Conservation (phyloP, 2,329 filamentous ascomycete species). For the Paracorniculantispora psalliotae region DNA sequence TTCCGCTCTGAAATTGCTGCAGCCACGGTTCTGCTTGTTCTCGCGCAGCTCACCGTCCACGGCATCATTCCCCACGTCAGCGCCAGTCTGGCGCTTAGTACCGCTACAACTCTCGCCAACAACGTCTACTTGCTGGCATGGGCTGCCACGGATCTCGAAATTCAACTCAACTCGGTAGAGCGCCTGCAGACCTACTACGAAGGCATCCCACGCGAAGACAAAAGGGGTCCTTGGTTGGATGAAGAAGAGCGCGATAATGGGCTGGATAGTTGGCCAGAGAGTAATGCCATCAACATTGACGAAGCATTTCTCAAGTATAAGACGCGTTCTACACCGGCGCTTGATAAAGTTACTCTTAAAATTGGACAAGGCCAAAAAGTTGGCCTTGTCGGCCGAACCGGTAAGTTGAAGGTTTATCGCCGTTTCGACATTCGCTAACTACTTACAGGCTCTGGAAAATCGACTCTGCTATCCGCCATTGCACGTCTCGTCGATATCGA, state of each 20-base stretch:
- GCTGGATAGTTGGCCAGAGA: not conserved
- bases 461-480: slow-evolving; percentile 4
- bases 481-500: slow-evolving; percentile 8
- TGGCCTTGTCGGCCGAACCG: slow-evolving; percentile 8
- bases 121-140: slow-evolving; percentile 5
- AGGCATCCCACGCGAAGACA: slow-evolving; percentile 1
- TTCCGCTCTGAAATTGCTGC: slow-evolving; percentile 4
- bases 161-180: slow-evolving; percentile 9
- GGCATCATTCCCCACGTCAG: slow-evolving; percentile 1
- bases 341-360: not conserved
- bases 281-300: not conserved
- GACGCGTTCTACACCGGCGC: not conserved
- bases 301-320: slow-evolving; percentile 2
- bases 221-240: not conserved
- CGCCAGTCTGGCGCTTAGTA: slow-evolving; percentile 6
- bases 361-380: not conserved
- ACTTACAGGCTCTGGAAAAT: slow-evolving; percentile 6
- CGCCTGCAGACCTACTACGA: slow-evolving; percentile 6
- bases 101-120: slow-evolving; percentile 3
- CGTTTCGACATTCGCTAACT: not conserved
- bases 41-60: not conserved
- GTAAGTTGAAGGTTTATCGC: not conserved
- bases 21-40: not conserved
- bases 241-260: not conserved
- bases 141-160: slow-evolving; percentile 2